These are phyloP conservation scores for Ganoderma lingzhi DNA, from an alignment of 1,284 basidiomycete genomes.

Conservation along the genomic window DNA sequence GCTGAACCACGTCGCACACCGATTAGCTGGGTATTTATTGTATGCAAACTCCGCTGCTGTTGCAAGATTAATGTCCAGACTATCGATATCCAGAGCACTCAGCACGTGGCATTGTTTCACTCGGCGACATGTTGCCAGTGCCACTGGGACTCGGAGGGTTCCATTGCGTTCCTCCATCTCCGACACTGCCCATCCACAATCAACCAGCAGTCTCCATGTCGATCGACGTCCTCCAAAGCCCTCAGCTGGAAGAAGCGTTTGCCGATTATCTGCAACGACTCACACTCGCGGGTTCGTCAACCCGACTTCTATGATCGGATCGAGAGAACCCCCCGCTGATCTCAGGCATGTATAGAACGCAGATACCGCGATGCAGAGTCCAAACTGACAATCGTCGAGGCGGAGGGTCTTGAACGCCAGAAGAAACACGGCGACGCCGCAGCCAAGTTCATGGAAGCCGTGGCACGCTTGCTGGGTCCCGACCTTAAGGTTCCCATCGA, in stretches of 20 bases:
- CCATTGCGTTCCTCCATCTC: neutral
- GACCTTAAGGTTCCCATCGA: constrained; percentile 22
- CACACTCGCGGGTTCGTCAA: neutral
- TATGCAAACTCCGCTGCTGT: neutral
- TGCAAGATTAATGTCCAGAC: neutral
- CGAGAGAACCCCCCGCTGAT: neutral
- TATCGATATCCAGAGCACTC: neutral
- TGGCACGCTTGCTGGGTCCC: constrained; percentile 20
- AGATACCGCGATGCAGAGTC: constrained; percentile 24
- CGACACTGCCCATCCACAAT: neutral
- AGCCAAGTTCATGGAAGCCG: constrained; percentile 20
- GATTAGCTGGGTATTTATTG: neutral
- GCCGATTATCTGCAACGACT: neutral
- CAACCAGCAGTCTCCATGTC: neutral
- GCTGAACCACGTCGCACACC: neutral
- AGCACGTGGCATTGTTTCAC: neutral
- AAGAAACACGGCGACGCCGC: constrained; percentile 21
- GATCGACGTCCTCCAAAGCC: neutral
- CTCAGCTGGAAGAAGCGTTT: neutral
- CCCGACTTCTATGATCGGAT: neutral
- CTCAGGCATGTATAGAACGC: neutral
- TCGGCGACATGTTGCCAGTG: neutral
- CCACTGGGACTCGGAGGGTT: neutral
- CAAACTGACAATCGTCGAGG: constrained; percentile 17
- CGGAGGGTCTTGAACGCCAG: constrained; percentile 17